A percentile compares a stretch with the other conserved stretches of the same genome.
Evolutionary conservation across 2,329 filamentous ascomycete genomes (phyloP).

Genomic region (Trichoderma breve): DNA sequence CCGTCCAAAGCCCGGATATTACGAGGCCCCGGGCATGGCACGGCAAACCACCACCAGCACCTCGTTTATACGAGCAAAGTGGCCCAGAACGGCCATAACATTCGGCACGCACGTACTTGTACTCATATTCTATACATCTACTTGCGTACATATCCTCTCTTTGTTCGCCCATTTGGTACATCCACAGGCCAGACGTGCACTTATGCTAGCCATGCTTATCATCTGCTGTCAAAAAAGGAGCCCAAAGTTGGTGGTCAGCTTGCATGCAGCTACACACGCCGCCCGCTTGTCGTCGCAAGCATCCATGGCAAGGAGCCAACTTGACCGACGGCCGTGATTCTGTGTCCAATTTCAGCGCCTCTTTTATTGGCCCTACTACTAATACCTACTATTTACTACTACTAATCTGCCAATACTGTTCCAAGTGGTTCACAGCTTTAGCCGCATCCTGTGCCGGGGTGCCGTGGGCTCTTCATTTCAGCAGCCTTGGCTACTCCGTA

Average conservation of each 20-base stretch:
- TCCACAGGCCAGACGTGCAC: background rate
- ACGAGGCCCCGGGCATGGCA: background rate
- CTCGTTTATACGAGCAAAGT: background rate
- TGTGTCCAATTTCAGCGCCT: background rate
- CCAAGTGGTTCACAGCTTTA: background rate
- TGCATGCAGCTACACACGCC: background rate
- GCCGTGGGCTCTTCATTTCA: slow-evolving; percentile 16
- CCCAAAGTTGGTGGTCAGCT: slow-evolving; percentile 12
- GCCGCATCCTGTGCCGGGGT: background rate
- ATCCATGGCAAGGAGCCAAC: background rate
- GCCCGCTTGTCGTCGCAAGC: background rate
- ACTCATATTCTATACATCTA: background rate
- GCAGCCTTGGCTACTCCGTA: slow-evolving; percentile 5
- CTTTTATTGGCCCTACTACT: background rate
- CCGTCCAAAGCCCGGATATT: slow-evolving; percentile 6
- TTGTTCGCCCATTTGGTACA: background rate
- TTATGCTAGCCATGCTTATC: background rate
- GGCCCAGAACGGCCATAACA: background rate
- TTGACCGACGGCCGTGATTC: background rate
- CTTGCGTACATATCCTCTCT: background rate
- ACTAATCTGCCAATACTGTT: background rate
- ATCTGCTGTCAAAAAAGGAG: background rate
- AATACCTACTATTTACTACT: background rate
- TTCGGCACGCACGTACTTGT: background rate
- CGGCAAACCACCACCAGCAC: background rate